phyloP scores from a whole-genome alignment of 1,284 basidiomycete species.

The Rhodotorula sp. region DNA sequence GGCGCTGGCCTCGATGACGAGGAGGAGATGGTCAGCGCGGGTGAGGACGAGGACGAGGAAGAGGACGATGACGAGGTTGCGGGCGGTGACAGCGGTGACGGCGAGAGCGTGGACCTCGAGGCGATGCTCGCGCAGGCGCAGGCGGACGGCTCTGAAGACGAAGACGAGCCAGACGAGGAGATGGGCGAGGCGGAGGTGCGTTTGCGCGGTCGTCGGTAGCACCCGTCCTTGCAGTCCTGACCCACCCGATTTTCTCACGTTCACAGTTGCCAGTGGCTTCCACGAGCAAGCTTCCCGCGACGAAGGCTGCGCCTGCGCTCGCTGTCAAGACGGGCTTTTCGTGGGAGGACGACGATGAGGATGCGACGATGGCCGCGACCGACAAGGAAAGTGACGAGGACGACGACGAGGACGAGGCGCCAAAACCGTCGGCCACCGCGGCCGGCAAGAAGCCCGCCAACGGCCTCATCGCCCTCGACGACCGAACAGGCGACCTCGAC shows the following conservation, averaged over 20 bases:
- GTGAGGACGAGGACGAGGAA: slow-evolving; percentile 35
- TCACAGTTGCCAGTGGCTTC: slow-evolving; percentile 34
- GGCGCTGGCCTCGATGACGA: slow-evolving; percentile 48
- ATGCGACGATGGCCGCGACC: slow-evolving; percentile 42
- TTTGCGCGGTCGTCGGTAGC: slow-evolving; percentile 7
- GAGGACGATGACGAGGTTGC: slow-evolving; percentile 37
- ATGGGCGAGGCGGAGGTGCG: slow-evolving; percentile 39
- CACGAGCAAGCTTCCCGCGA: slow-evolving; percentile 34
- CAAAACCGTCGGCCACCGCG: slow-evolving; percentile 47
- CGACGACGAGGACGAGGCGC: slow-evolving; percentile 49
- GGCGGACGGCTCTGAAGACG: slow-evolving; percentile 46
- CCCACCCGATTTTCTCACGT: neutral
- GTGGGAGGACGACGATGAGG: slow-evolving; percentile 53
- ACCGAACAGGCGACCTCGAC: slow-evolving; percentile 81
- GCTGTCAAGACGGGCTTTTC: slow-evolving; percentile 55
- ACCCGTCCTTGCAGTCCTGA: neutral
- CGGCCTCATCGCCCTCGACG: slow-evolving; percentile 51
- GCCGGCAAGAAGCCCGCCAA: slow-evolving; percentile 54
- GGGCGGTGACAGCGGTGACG: slow-evolving; percentile 46
- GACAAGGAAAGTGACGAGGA: slow-evolving; percentile 42
- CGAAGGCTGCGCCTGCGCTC: slow-evolving; percentile 42
- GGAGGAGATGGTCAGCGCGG: slow-evolving; percentile 26
- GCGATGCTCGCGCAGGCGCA: slow-evolving; percentile 10
- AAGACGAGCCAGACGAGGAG: slow-evolving; percentile 36
- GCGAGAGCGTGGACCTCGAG: slow-evolving; percentile 39